These are phyloP conservation scores for Debaryomyces fabryi DNA, from an alignment of 1,139 yeast species.

Conservation along the genomic window DNA sequence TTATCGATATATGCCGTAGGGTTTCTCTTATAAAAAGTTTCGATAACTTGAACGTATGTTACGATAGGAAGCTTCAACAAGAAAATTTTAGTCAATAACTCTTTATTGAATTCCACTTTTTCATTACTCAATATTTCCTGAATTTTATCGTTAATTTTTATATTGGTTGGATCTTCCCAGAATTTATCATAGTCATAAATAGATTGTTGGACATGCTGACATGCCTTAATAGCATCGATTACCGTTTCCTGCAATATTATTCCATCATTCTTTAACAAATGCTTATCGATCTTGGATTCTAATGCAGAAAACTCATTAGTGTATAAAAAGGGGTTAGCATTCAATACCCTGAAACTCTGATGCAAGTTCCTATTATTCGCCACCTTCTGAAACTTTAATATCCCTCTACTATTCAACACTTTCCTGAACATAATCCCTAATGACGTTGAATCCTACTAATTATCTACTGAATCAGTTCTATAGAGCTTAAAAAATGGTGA, in stretches of 20 bases:
- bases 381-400: background rate
- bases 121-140: slow-evolving; percentile 24
- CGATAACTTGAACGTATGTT: slow-evolving; percentile 34
- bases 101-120: slow-evolving; percentile 23
- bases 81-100: slow-evolving; percentile 33
- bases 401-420: background rate
- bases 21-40: slow-evolving; percentile 38
- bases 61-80: slow-evolving; percentile 37
- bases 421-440: slow-evolving; percentile 1
- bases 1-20: slow-evolving; percentile 40
- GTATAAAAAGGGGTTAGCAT: slow-evolving; percentile 16
- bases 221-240: slow-evolving; percentile 25
- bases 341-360: background rate
- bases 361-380: slow-evolving; percentile 3
- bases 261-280: slow-evolving; percentile 9
- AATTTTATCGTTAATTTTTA: slow-evolving; percentile 22
- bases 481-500: background rate
- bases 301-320: slow-evolving; percentile 14
- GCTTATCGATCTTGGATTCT: slow-evolving; percentile 14
- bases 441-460: background rate
- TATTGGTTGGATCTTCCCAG: slow-evolving; percentile 23
- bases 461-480: background rate
- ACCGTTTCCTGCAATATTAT: slow-evolving; percentile 13
- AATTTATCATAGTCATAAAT: slow-evolving; percentile 27
- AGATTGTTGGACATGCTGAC: slow-evolving; percentile 22